phyloP scores from a whole-genome alignment of 495 filamentous ascomycete species.

The Tuber umbilicatum region DNA sequence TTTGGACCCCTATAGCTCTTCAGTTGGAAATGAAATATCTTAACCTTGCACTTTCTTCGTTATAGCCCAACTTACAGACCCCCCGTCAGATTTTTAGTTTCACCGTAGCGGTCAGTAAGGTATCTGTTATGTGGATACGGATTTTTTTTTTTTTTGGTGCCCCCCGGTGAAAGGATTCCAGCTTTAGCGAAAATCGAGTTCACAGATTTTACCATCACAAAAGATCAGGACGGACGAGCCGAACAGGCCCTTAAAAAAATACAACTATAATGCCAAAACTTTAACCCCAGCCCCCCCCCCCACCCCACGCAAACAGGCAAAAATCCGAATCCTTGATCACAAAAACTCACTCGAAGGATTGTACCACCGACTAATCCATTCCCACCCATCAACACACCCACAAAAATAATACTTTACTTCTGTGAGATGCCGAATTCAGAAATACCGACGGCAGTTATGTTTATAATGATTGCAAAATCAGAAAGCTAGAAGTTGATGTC shows the following conservation, averaged over 20 bases:
- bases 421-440: not conserved
- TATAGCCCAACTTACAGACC: too few species aligned
- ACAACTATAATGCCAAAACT: not conserved
- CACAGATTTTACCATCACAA: too few species aligned
- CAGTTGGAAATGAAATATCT: too few species aligned
- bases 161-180: too few species aligned
- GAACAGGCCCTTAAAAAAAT: not conserved
- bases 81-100: too few species aligned
- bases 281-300: not conserved
- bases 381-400: not conserved
- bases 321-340: not conserved
- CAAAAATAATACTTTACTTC: not conserved
- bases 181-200: too few species aligned
- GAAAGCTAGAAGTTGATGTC: not conserved
- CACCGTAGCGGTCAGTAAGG: too few species aligned
- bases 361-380: not conserved
- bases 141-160: too few species aligned
- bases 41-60: too few species aligned
- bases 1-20: too few species aligned
- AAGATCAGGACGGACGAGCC: too few species aligned
- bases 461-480: not conserved
- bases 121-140: too few species aligned
- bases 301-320: not conserved
- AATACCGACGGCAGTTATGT: not conserved
- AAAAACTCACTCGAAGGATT: not conserved